phyloP scores from a whole-genome alignment of 805 yeast genomes.

The Saccharomycopsis amapae region DNA sequence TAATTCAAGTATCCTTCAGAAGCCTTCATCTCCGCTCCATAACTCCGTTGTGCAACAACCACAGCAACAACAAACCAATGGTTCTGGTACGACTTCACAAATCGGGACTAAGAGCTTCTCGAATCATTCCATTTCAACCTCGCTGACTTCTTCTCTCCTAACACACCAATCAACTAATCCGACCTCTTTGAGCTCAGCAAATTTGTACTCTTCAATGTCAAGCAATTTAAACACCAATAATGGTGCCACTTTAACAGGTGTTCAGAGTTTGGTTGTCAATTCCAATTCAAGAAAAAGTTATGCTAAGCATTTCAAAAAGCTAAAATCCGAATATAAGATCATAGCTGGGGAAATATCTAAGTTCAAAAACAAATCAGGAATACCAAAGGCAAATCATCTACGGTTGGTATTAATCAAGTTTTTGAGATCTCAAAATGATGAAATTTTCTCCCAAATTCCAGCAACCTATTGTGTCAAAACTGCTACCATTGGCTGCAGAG shows the following conservation, averaged over 20 bases:
- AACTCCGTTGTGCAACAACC: no score
- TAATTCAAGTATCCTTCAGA: no score
- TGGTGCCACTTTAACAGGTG: neutral
- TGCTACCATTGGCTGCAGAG: slow-evolving; percentile 13
- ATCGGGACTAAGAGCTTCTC: no score
- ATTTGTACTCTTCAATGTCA: neutral
- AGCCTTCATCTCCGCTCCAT: no score
- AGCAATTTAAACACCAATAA: neutral
- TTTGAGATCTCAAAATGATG: slow-evolving; percentile 16
- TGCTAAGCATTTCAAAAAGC: slow-evolving; percentile 9
- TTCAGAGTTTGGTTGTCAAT: neutral
- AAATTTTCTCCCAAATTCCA: slow-evolving; percentile 9
- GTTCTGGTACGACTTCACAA: no score
- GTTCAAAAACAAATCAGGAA: slow-evolving; percentile 15
- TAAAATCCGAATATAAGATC: slow-evolving; percentile 13
- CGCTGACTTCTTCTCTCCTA: slow-evolving; percentile 12
- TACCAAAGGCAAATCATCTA: slow-evolving; percentile 16
- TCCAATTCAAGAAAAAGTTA: neutral
- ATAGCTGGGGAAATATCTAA: slow-evolving; percentile 15
- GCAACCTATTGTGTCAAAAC: slow-evolving; percentile 5
- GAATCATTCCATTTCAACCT: slow-evolving; percentile 1
- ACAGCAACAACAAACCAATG: no score
- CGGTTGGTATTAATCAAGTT: slow-evolving; percentile 14
- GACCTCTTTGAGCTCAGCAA: slow-evolving; percentile 13
- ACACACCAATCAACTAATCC: slow-evolving; percentile 17